These are phyloP conservation scores for Lodderomyces theae DNA, from an alignment of 1,139 yeast genomes.

Conservation along the genomic window DNA sequence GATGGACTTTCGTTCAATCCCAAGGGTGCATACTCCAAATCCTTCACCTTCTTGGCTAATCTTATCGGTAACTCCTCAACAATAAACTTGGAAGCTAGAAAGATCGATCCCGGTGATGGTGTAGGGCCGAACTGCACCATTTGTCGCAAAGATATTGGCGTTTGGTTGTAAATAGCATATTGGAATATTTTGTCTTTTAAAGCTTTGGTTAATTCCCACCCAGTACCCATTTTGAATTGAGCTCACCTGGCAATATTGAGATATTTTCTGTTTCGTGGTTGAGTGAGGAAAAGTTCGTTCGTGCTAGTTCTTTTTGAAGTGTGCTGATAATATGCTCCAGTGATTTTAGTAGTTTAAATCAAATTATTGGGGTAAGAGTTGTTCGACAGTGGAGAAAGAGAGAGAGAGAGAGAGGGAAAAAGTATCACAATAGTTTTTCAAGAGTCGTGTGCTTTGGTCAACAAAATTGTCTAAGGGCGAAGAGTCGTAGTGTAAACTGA, in stretches of 20 bases:
- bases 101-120: conserved; percentile 76
- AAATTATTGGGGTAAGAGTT: neutral
- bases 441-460: neutral
- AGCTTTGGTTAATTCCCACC: conserved; percentile 44
- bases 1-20: conserved; percentile 73
- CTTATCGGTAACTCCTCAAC: conserved; percentile 87
- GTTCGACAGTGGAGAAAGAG: neutral
- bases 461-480: neutral
- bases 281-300: too few relatives aligned
- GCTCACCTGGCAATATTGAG: too few relatives aligned
- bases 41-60: conserved; percentile 82
- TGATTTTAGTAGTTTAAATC: neutral
- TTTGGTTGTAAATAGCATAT: conserved; percentile 76
- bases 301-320: too few relatives aligned
- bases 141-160: conserved; percentile 79
- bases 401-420: neutral
- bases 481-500: neutral
- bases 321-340: too few relatives aligned
- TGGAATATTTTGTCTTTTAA: conserved; percentile 41
- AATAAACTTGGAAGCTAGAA: conserved; percentile 80
- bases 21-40: conserved; percentile 75
- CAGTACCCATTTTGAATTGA: conserved; percentile 40
- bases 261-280: too few relatives aligned
- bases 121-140: conserved; percentile 91
- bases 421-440: neutral